Evolutionary conservation across 1,284 basidiomycete genomes (phyloP).

Genomic region (Cronartium quercuum): DNA sequence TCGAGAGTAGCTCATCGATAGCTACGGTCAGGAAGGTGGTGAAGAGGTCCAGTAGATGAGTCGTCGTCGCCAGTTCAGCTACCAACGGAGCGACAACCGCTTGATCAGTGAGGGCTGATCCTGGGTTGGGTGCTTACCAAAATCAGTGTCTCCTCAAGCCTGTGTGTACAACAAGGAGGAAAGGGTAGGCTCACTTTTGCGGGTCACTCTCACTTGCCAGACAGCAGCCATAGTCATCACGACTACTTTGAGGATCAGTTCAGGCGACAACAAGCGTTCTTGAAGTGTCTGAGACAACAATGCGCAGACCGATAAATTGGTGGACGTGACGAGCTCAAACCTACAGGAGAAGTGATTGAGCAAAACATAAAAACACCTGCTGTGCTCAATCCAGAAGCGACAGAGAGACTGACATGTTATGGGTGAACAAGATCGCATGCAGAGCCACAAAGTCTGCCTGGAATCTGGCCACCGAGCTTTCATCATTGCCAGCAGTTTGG

Average conservation of each 20-base stretch:
- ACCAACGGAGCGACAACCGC: no score
- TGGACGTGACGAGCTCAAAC: no score
- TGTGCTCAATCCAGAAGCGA: no score
- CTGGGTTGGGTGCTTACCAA: no score
- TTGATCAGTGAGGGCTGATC: no score
- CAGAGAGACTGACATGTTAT: conserved; percentile 12
- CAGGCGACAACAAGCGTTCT: conserved; percentile 65
- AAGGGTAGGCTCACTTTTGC: conserved; percentile 26
- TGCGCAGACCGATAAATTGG: no score
- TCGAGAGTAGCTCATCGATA: background rate
- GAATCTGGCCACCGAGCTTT: conserved; percentile 37
- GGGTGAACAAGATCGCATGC: conserved; percentile 21
- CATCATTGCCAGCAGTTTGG: conserved; percentile 40
- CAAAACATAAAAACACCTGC: no score
- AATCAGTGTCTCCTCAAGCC: no score
- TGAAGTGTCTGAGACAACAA: conserved; percentile 60
- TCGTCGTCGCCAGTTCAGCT: no score
- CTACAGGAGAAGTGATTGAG: no score
- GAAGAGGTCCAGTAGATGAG: background rate
- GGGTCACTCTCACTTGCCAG: conserved; percentile 69
- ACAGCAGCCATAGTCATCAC: conserved; percentile 68
- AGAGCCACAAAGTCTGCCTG: conserved; percentile 15
- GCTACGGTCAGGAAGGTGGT: background rate
- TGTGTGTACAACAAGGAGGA: no score
- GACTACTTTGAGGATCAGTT: conserved; percentile 68